Evolutionary conservation across 2,329 filamentous ascomycete species (phyloP).

Genomic region (Beauveria pseudobassiana): DNA sequence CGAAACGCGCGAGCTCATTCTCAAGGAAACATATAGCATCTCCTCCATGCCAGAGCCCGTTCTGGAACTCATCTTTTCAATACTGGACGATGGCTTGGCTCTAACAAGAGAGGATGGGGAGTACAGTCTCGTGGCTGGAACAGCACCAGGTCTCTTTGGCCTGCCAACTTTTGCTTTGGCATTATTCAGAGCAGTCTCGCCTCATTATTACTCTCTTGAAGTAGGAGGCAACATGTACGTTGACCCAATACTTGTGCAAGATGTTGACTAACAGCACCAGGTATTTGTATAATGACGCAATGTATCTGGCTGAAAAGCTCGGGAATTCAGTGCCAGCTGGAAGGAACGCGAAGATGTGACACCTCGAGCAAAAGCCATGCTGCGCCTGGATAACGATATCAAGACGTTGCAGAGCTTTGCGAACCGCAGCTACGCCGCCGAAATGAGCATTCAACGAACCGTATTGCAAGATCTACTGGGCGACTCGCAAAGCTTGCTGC

Average conservation of each 20-base stretch:
- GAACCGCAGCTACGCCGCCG: slow-evolving; percentile 52
- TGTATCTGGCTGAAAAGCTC: slow-evolving; percentile 53
- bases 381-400: slow-evolving; percentile 53
- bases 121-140: slow-evolving; percentile 54
- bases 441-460: slow-evolving; percentile 54
- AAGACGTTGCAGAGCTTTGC: slow-evolving; percentile 53
- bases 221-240: slow-evolving; percentile 57
- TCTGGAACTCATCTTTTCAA: slow-evolving; percentile 53
- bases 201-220: slow-evolving; percentile 61
- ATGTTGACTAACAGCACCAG: slow-evolving; percentile 25
- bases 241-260: not conserved
- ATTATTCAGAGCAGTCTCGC: slow-evolving; percentile 72
- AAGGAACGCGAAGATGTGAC: slow-evolving; percentile 45
- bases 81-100: slow-evolving; percentile 53
- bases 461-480: slow-evolving; percentile 55
- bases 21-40: slow-evolving; percentile 81
- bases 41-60: slow-evolving; percentile 81
- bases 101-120: slow-evolving; percentile 48
- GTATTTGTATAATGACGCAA: slow-evolving; percentile 61
- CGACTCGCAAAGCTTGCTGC: slow-evolving; percentile 51
- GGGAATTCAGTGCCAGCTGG: slow-evolving; percentile 43
- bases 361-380: slow-evolving; percentile 42
- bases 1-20: slow-evolving; percentile 57
- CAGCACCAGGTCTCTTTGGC: slow-evolving; percentile 61
- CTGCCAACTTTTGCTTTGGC: slow-evolving; percentile 66